Evolutionary conservation across 441 rosid genomes (phyloP).

Genomic region (Populus hybrid): DNA sequence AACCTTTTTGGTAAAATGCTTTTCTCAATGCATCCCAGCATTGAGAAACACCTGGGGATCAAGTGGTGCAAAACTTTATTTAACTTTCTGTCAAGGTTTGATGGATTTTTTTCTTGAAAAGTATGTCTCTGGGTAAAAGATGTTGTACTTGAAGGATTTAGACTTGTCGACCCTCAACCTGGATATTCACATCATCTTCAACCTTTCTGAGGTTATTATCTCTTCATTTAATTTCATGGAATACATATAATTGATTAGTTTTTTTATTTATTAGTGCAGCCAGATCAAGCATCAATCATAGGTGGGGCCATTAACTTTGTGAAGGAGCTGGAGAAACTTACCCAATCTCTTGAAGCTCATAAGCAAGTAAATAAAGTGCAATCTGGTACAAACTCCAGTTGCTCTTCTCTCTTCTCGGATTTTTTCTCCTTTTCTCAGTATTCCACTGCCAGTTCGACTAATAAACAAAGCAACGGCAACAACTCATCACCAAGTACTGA

Average conservation of each 20-base stretch:
- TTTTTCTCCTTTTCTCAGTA: conserved; percentile 42
- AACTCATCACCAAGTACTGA: background rate
- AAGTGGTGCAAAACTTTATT: background rate
- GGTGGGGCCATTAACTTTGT: conserved; percentile 64
- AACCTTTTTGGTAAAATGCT: background rate
- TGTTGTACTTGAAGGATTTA: background rate
- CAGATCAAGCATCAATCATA: conserved; percentile 66
- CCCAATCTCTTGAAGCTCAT: conserved; percentile 41
- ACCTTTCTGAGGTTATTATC: background rate
- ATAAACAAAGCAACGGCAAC: background rate
- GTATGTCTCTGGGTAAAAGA: background rate
- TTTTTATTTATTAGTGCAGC: conserved; percentile 18
- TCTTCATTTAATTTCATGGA: background rate
- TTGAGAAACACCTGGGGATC: background rate
- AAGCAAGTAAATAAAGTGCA: conserved; percentile 15
- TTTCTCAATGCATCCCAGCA: background rate
- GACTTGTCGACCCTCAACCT: background rate
- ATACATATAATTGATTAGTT: no score
- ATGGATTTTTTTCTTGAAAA: background rate
- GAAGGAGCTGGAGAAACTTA: conserved; percentile 52
- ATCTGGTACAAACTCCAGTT: background rate
- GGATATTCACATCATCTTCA: background rate
- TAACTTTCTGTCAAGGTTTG: background rate
- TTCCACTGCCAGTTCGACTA: conserved; percentile 21
- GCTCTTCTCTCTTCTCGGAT: conserved; percentile 7